Evolutionary conservation across 1,284 basidiomycete species (phyloP).

Genomic region (Schizophyllum amplum): DNA sequence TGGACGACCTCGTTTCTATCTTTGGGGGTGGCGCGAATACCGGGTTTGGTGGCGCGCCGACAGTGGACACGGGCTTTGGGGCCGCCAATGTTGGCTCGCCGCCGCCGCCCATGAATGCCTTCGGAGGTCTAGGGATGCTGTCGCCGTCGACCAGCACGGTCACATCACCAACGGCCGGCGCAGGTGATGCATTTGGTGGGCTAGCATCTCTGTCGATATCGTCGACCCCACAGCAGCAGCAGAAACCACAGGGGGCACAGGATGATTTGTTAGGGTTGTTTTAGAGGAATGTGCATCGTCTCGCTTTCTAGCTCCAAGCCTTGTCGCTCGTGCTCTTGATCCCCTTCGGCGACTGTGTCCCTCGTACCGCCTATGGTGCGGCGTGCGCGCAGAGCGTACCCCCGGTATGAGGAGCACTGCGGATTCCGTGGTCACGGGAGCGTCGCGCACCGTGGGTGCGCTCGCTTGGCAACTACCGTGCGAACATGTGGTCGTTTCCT

Average conservation of each 20-base stretch:
- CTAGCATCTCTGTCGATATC: constrained; percentile 1
- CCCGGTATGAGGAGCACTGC: no score
- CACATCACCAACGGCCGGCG: constrained; percentile 16
- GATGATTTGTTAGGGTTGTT: constrained; percentile 13
- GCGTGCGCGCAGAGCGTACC: no score
- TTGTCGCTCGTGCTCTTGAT: no score
- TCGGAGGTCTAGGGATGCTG: constrained; percentile 7
- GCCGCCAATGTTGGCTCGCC: not conserved
- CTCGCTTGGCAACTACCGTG: no score
- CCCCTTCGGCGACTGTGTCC: no score
- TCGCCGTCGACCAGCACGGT: not conserved
- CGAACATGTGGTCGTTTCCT: no score
- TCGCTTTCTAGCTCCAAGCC: no score
- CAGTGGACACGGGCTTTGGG: not conserved
- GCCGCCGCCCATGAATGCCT: not conserved
- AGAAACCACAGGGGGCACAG: constrained; percentile 7
- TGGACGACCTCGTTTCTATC: constrained; percentile 87
- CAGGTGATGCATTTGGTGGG: constrained; percentile 13
- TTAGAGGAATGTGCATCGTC: not conserved
- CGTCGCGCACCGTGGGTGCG: no score
- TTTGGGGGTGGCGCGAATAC: constrained; percentile 45
- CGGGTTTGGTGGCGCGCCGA: constrained; percentile 2
- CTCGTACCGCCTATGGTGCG: no score
- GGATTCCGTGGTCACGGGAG: no score
- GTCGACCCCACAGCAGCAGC: not conserved